Conservation (phyloP, 176 grass and related monocot species). For the Metroxylon sagu region DNA sequence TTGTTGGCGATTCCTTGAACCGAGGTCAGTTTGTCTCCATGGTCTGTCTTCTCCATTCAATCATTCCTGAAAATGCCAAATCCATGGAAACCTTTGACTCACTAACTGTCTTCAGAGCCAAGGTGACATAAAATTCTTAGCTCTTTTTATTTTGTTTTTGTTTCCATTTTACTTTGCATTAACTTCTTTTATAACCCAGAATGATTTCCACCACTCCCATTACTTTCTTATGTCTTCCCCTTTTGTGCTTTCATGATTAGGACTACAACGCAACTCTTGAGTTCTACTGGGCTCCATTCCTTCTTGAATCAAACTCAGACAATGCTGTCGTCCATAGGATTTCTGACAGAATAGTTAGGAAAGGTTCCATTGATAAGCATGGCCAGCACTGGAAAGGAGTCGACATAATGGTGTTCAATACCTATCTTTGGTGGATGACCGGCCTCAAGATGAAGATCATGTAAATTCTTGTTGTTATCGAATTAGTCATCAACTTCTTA, state of each 20-base stretch:
- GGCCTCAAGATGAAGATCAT: slow-evolving; percentile 63
- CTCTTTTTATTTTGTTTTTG: too few species aligned
- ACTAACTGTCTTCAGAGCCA: slow-evolving; percentile 39
- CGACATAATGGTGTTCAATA: slow-evolving; percentile 69
- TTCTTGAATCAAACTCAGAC: slow-evolving; percentile 74
- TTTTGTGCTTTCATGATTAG: background rate
- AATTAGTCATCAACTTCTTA: background rate
- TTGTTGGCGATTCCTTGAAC: slow-evolving; percentile 73
- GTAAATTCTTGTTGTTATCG: slow-evolving; percentile 7
- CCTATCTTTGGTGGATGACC: slow-evolving; percentile 94
- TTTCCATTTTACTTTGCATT: too few species aligned
- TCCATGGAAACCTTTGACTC: slow-evolving; percentile 44
- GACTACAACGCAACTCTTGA: slow-evolving; percentile 69
- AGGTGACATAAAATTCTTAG: slow-evolving; percentile 6
- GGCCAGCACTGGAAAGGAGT: slow-evolving; percentile 50
- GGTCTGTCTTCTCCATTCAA: slow-evolving; percentile 72
- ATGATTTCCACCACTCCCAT: too few species aligned
- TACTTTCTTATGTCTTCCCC: background rate
- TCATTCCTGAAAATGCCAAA: slow-evolving; percentile 22
- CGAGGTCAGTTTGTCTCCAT: slow-evolving; percentile 81
- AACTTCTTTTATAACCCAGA: too few species aligned
- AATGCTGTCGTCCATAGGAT: slow-evolving; percentile 50
- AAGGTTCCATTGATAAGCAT: slow-evolving; percentile 56
- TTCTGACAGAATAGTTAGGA: slow-evolving; percentile 47
- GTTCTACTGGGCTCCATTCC: slow-evolving; percentile 97